Conservation (phyloP, 208 protist genomes). For the Acanthamoeba divionensis region DNA sequence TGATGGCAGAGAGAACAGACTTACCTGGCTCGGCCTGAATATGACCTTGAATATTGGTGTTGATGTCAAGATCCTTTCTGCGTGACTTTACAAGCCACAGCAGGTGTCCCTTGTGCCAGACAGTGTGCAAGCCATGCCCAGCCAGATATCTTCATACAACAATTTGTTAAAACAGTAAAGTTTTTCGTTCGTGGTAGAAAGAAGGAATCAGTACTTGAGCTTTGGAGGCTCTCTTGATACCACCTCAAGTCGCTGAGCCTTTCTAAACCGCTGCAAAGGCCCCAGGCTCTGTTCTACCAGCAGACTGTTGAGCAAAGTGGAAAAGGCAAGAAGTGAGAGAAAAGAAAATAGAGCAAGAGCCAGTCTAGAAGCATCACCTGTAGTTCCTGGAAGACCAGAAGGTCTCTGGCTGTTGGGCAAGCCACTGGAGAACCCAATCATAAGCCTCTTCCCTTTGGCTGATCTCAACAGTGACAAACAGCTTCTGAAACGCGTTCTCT, state of each 20-base stretch:
- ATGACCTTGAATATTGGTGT: neutral
- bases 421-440: slow-evolving; percentile 28
- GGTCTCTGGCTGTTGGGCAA: neutral
- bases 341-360: too few species aligned
- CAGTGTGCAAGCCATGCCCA: neutral
- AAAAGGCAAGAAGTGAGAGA: too few species aligned
- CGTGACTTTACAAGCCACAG: neutral
- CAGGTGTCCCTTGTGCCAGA: neutral
- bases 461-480: slow-evolving; percentile 22
- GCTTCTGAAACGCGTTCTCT: neutral
- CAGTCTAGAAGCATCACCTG: too few species aligned
- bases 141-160: neutral
- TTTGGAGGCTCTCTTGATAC: neutral
- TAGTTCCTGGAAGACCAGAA: neutral
- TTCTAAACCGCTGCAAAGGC: slow-evolving; percentile 12
- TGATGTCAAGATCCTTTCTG: neutral
- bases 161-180: neutral
- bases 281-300: slow-evolving; percentile 39
- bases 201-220: neutral
- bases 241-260: neutral
- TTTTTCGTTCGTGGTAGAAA: neutral
- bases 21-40: neutral
- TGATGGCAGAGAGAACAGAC: too few species aligned
- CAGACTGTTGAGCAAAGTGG: neutral
- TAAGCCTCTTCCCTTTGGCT: slow-evolving; percentile 22